phyloP scores from a whole-genome alignment of 2,329 filamentous ascomycete genomes.

The Ampelomyces quisqualis region DNA sequence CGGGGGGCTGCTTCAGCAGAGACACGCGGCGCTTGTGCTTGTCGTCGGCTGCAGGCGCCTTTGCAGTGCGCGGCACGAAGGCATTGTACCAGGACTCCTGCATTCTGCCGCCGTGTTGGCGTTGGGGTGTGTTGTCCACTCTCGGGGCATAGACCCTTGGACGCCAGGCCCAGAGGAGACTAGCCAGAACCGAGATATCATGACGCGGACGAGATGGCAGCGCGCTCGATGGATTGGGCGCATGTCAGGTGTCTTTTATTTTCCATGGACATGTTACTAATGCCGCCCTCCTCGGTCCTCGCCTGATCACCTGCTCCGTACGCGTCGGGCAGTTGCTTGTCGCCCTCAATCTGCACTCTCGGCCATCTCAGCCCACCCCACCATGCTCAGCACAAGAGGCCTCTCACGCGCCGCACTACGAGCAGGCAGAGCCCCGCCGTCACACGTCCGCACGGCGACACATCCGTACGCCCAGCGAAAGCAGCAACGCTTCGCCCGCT shows the following conservation, averaged over 20 bases:
- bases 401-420: conserved; percentile 34
- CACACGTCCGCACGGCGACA: conserved; percentile 28
- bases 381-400: conserved; percentile 36
- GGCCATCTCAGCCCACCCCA: conserved; percentile 13
- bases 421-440: conserved; percentile 19
- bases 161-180: too few relatives aligned
- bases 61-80: conserved; percentile 65
- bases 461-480: conserved; percentile 47
- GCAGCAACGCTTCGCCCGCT: conserved; percentile 50
- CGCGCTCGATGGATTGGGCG: too few relatives aligned
- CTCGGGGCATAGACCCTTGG: too few relatives aligned
- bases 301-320: too few relatives aligned
- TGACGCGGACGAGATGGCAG: conserved; percentile 20
- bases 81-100: conserved; percentile 66
- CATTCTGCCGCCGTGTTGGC: conserved; percentile 71
- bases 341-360: neutral
- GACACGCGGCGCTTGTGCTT: conserved; percentile 68
- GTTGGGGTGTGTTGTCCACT: too few relatives aligned
- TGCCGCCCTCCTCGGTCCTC: conserved; percentile 16
- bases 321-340: too few relatives aligned
- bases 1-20: conserved; percentile 58
- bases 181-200: too few relatives aligned
- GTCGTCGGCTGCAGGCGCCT: conserved; percentile 28
- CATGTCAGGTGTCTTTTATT: neutral
- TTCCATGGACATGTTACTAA: conserved; percentile 8